A percentile compares a stretch with the other conserved stretches of the same genome.
Conservation (phyloP, 345 rosid species). For the Camelina sativa region DNA sequence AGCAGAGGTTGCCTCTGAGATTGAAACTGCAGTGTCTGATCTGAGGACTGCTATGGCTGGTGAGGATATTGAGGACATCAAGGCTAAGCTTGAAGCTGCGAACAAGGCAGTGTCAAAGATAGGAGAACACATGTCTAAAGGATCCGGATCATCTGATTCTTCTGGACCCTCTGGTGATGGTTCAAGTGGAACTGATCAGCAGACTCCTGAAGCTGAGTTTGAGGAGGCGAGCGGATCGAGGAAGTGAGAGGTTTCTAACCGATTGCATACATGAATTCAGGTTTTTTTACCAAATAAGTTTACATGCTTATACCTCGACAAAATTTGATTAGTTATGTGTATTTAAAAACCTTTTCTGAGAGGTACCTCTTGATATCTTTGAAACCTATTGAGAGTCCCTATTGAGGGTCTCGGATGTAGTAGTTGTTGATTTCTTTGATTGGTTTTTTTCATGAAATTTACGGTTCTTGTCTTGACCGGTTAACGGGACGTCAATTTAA, state of each 20-base stretch:
- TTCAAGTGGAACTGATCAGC: conserved; percentile 46
- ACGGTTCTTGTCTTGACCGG: conserved; percentile 27
- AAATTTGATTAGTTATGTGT: conserved; percentile 38
- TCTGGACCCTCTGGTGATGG: conserved; percentile 43
- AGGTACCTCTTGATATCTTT: conserved; percentile 23
- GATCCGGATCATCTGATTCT: conserved; percentile 43
- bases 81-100: conserved; percentile 58
- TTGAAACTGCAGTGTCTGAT: conserved; percentile 52
- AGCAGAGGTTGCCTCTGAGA: conserved; percentile 51
- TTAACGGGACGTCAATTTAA: background rate
- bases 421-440: conserved; percentile 12
- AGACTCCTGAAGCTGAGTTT: conserved; percentile 62
- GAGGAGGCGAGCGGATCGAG: conserved; percentile 54
- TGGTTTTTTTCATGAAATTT: conserved; percentile 24
- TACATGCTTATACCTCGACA: conserved; percentile 16
- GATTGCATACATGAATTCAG: conserved; percentile 6
- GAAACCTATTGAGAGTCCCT: conserved; percentile 24
- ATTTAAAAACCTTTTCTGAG: conserved; percentile 21
- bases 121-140: conserved; percentile 59
- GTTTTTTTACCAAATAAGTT: conserved; percentile 37
- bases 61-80: conserved; percentile 54
- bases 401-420: conserved; percentile 25
- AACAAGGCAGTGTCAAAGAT: conserved; percentile 66
- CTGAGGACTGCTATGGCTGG: conserved; percentile 52
- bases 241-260: conserved; percentile 41